A percentile compares a stretch with the other conserved stretches of the same genome.
Evolutionary conservation across 176 grass and related monocot genomes (phyloP).

Genomic region (Stipa capillata): DNA sequence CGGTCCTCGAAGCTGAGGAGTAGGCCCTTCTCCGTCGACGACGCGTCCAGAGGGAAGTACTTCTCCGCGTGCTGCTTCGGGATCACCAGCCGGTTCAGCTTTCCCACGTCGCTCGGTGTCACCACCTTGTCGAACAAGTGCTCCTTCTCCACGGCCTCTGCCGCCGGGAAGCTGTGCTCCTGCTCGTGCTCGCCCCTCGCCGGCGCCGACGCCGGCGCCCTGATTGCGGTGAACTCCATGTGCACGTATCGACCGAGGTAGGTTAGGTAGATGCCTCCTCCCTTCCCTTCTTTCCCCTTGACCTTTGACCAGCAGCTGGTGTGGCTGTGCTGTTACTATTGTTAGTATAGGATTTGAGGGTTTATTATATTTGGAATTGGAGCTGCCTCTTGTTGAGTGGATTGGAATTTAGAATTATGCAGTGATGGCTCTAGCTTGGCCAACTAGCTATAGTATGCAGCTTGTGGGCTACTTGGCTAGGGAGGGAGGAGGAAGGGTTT

Average conservation of each 20-base stretch:
- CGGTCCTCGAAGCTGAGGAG: slow-evolving; percentile 93
- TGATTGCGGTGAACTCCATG: slow-evolving; percentile 37
- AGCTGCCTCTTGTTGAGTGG: background rate
- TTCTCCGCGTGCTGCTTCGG: slow-evolving; percentile 99
- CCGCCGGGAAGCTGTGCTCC: background rate
- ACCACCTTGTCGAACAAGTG: slow-evolving; percentile 99
- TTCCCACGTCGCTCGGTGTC: slow-evolving; percentile 96
- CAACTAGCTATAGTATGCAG: no score
- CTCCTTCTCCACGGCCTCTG: slow-evolving; percentile 59
- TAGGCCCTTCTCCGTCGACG: slow-evolving; percentile 72
- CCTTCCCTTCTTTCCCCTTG: background rate
- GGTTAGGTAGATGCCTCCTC: background rate
- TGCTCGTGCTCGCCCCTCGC: background rate
- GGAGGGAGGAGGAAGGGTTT: no score
- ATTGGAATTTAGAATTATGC: background rate
- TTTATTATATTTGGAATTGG: slow-evolving; percentile 24
- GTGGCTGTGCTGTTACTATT: slow-evolving; percentile 1
- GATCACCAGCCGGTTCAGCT: slow-evolving; percentile 97
- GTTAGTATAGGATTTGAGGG: slow-evolving; percentile 19
- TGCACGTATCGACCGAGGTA: background rate
- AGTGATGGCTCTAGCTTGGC: no score
- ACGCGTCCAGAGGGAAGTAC: slow-evolving; percentile 79
- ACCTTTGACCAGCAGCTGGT: slow-evolving; percentile 34
- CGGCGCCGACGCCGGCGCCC: background rate
- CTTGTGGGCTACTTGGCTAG: no score